These are phyloP conservation scores for Fragaria ananassa DNA, from an alignment of 306 rosid genomes.

Conservation along the genomic window DNA sequence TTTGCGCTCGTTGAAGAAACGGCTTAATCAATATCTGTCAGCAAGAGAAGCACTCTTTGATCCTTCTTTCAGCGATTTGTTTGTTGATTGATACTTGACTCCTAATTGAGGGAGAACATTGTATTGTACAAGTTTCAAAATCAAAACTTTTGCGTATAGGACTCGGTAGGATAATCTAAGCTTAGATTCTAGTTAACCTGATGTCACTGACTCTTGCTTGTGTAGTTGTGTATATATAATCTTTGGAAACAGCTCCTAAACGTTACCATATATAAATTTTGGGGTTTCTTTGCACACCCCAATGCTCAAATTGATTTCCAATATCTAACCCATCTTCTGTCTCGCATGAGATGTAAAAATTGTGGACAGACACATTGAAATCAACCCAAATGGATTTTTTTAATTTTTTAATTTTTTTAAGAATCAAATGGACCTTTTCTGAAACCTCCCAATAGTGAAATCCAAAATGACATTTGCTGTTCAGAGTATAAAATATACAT, in stretches of 20 bases:
- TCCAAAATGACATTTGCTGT: background rate
- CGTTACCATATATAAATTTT: background rate
- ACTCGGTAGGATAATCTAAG: background rate
- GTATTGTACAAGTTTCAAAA: background rate
- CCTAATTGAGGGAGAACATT: background rate
- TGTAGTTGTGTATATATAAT: background rate
- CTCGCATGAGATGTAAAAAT: constrained; percentile 20
- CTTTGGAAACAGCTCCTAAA: background rate
- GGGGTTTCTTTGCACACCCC: background rate
- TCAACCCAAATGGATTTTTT: background rate
- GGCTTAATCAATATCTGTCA: constrained; percentile 62
- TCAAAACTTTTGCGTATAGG: background rate
- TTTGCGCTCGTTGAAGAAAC: constrained; percentile 86
- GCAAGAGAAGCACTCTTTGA: constrained; percentile 81
- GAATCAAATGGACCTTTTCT: background rate
- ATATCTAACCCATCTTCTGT: background rate
- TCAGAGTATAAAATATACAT: background rate
- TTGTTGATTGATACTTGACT: constrained; percentile 24
- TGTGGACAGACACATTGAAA: constrained; percentile 17
- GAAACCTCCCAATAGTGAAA: background rate
- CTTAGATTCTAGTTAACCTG: background rate
- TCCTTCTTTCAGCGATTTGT: constrained; percentile 62
- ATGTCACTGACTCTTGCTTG: background rate
- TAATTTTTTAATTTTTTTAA: too few species aligned
- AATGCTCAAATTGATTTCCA: constrained; percentile 6